Base-by-base conservation (phyloP, 768 basidiomycete genomes). In the Dictyophora rubrovolvata region DNA sequence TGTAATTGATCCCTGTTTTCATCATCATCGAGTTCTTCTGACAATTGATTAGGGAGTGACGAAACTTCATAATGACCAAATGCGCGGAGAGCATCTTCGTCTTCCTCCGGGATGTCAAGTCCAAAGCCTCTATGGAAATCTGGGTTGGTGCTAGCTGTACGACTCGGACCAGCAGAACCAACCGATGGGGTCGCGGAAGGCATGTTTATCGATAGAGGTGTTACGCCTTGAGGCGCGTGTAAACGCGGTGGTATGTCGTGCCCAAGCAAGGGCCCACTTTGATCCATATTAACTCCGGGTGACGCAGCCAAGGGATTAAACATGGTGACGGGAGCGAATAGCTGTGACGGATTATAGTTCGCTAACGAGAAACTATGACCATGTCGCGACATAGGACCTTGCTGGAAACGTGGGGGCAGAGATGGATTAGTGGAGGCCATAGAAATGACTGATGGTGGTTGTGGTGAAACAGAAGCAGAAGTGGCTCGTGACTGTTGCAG, bases 61-160 rank as follows among this genome's bases (percentile, higher is more conserved):
- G n/a, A n/a, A 14, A 42, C 10, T 8, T 53, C 49, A 12, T 33
- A 35, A 5, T 52, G 20, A 14, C 18, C 57, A 37, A 59, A 59
- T 9, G 23, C n/a, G 28, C 37, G 23, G 17, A 56, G 52, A 47
- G 79, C 79, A 56, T 63, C 68, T 63, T 89, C 87, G 37, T 79
- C 83, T 65, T 89, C 88, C 60, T 87, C 83, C 2, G 87, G 84
- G 59, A 83, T 81, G 61, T 92, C 88, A 58, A 93, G 67, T 11
- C 89, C 88, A 70, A 92, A 93, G 5, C 89, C 89, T 61, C 85
- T 79, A 53, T 73, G 71, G 66, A 91, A 93, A 69, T 93, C 89
- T 5, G 86, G 81, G 60, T 74, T 69, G 33, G 73, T 69, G 60
- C 77, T 65, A 35, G 78, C 82, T 35, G 79, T 74, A 51, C 76